Conservation (phyloP, 129 eudicot species). For the Sambucus nigra region DNA sequence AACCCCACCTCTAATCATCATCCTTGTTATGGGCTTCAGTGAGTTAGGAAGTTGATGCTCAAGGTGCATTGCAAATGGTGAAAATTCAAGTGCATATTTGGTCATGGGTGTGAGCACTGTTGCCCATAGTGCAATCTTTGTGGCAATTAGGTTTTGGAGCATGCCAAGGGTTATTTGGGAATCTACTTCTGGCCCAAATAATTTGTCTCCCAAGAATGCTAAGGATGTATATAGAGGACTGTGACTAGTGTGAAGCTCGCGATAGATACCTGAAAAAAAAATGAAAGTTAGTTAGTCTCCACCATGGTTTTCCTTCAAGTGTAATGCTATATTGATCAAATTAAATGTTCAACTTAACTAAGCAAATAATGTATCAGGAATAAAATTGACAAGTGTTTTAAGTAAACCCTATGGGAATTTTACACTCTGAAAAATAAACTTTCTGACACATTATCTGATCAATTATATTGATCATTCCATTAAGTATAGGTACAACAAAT, state of each 20-base stretch:
- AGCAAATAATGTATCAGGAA: too few relatives aligned
- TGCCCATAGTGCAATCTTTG: slow-evolving; percentile 83
- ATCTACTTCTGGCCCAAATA: slow-evolving; percentile 66
- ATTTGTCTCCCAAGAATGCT: slow-evolving; percentile 74
- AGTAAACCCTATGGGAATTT: too few relatives aligned
- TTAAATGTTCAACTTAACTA: too few relatives aligned
- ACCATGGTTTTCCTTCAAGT: too few relatives aligned
- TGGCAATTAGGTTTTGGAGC: slow-evolving; percentile 49
- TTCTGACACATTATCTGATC: too few relatives aligned
- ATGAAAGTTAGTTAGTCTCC: not conserved
- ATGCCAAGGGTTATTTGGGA: slow-evolving; percentile 83
- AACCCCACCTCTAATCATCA: slow-evolving; percentile 50
- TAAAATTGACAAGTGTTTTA: too few relatives aligned
- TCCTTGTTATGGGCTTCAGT: slow-evolving; percentile 48
- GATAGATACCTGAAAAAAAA: slow-evolving; percentile 49
- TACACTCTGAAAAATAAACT: too few relatives aligned
- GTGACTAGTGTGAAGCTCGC: slow-evolving; percentile 73
- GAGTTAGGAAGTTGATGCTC: slow-evolving; percentile 50
- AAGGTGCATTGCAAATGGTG: slow-evolving; percentile 73
- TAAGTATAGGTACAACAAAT: too few relatives aligned
- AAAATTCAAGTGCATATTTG: slow-evolving; percentile 77
- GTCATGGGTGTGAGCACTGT: slow-evolving; percentile 87
- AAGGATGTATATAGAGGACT: slow-evolving; percentile 46
- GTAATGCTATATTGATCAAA: too few relatives aligned
- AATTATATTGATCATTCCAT: too few relatives aligned